Evolutionary conservation across 805 yeast genomes (phyloP).

Genomic region (Komagataella populi): DNA sequence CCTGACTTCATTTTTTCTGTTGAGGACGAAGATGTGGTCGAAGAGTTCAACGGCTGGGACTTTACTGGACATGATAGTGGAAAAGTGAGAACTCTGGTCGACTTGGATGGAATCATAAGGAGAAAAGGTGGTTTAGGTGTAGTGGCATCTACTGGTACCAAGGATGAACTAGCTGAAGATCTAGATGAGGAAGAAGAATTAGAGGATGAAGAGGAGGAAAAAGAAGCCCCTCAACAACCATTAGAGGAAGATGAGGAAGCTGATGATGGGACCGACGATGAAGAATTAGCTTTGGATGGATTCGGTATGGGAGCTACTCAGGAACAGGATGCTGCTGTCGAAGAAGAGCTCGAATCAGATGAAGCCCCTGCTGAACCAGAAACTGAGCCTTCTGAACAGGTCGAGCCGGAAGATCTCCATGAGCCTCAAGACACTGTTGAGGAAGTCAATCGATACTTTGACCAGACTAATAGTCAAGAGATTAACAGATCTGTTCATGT

Average conservation of each 20-base stretch:
- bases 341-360: constrained; percentile 12
- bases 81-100: constrained; percentile 44
- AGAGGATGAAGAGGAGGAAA: constrained; percentile 17
- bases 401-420: constrained; percentile 11
- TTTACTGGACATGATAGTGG: constrained; percentile 38
- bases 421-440: constrained; percentile 48
- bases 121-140: constrained; percentile 70
- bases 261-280: constrained; percentile 19
- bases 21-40: constrained; percentile 33
- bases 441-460: constrained; percentile 71
- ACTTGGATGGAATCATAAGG: constrained; percentile 76
- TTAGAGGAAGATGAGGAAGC: constrained; percentile 22
- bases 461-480: constrained; percentile 31
- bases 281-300: constrained; percentile 22
- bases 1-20: constrained; percentile 62
- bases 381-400: constrained; percentile 11
- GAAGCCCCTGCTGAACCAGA: constrained; percentile 20
- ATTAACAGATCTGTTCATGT: constrained; percentile 26
- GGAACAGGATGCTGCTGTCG: constrained; percentile 14
- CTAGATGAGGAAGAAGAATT: constrained; percentile 23
- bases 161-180: constrained; percentile 14
- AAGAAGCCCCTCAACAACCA: constrained; percentile 16
- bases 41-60: constrained; percentile 71
- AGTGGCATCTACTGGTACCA: constrained; percentile 25
- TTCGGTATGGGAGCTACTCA: constrained; percentile 23